phyloP scores from a whole-genome alignment of 1,284 basidiomycete genomes.

The Leucoagaricus sp. region DNA sequence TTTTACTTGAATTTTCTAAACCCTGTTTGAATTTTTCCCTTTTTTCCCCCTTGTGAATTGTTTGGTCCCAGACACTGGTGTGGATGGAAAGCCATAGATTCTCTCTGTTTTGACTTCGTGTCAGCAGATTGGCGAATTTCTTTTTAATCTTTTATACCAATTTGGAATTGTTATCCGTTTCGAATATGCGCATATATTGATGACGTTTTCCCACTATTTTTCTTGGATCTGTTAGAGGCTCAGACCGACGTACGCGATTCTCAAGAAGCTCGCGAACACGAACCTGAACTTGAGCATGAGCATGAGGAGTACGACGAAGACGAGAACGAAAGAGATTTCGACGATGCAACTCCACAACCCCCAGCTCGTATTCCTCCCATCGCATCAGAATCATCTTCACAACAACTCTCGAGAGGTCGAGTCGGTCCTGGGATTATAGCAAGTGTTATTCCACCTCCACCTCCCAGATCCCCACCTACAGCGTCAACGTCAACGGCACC shows the following conservation, averaged over 20 bases:
- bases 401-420: background rate
- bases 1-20: conserved; percentile 18
- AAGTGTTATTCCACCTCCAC: conserved; percentile 15
- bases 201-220: conserved; percentile 1
- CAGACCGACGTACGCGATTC: conserved; percentile 14
- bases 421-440: conserved; percentile 1
- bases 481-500: background rate
- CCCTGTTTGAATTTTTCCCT: conserved; percentile 27
- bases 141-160: background rate
- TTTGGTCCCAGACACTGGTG: background rate
- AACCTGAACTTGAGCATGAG: too few relatives aligned
- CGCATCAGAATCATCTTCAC: background rate
- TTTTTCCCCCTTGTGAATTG: conserved; percentile 17
- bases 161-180: background rate
- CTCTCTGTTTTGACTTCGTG: background rate
- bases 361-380: conserved; percentile 1
- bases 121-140: background rate
- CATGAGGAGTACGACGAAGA: conserved; percentile 5
- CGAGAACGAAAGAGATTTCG: conserved; percentile 20
- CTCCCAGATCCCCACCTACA: conserved; percentile 18
- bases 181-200: conserved; percentile 5
- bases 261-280: too few relatives aligned
- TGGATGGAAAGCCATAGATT: background rate
- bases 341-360: conserved; percentile 12
- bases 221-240: conserved; percentile 6